Evolutionary conservation across 176 grass and related monocot species (phyloP).

Genomic region (Zizania latifolia): DNA sequence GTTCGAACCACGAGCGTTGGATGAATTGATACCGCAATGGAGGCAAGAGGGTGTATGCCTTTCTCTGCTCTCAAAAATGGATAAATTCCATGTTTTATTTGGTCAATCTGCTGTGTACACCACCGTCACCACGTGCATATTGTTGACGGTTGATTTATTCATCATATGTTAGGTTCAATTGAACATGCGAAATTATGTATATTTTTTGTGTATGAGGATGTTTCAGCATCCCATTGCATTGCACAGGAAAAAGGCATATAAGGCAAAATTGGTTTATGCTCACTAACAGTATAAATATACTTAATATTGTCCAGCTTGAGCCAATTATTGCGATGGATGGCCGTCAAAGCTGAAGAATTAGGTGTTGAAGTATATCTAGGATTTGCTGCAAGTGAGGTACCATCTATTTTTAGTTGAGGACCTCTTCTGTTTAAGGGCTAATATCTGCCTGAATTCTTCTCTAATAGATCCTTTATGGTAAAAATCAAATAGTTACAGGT

Average conservation of each 20-base stretch:
- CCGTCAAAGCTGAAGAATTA: conserved; percentile 79
- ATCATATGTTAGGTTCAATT: background rate
- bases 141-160: conserved; percentile 2
- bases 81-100: background rate
- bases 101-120: background rate
- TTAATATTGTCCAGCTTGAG: conserved; percentile 55
- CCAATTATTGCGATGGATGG: conserved; percentile 85
- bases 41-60: conserved; percentile 64
- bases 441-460: conserved; percentile 36
- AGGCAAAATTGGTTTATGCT: background rate
- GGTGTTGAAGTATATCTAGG: conserved; percentile 98
- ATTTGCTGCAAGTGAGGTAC: conserved; percentile 98
- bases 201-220: background rate
- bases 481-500: conserved; percentile 71
- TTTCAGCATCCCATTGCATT: background rate
- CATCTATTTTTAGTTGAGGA: conserved; percentile 18
- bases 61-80: conserved; percentile 15
- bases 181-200: background rate
- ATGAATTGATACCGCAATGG: conserved; percentile 86
- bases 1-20: conserved; percentile 76
- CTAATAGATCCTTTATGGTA: conserved; percentile 88
- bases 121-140: background rate
- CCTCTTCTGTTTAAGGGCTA: conserved; percentile 25
- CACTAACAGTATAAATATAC: background rate
- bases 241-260: background rate